Evolutionary conservation across 1,139 yeast species (phyloP).

Genomic region (Scheffersomyces titani): DNA sequence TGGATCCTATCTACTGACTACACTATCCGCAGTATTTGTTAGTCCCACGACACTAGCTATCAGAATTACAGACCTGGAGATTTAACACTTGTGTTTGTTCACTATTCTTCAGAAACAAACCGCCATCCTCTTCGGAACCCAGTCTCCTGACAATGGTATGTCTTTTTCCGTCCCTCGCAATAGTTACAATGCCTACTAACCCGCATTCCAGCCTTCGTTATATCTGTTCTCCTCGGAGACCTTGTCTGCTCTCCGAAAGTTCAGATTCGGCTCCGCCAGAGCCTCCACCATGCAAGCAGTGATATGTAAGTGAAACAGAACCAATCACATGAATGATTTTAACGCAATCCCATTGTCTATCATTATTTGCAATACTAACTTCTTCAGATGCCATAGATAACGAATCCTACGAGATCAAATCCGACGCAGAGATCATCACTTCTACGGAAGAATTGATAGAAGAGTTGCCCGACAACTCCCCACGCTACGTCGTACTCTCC

Average conservation of each 20-base stretch:
- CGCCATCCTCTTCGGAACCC: background rate
- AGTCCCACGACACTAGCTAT: background rate
- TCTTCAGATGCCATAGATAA: conserved; percentile 52
- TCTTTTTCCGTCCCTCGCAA: background rate
- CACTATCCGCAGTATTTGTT: background rate
- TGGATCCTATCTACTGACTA: no score
- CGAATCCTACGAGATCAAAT: conserved; percentile 53
- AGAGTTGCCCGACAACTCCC: conserved; percentile 79
- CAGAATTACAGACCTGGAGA: background rate
- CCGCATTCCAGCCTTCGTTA: conserved; percentile 39
- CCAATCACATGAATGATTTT: background rate
- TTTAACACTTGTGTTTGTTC: background rate
- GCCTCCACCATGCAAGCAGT: conserved; percentile 64
- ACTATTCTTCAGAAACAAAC: background rate
- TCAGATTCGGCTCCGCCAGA: conserved; percentile 71
- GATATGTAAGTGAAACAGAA: conserved; percentile 43
- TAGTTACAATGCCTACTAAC: conserved; percentile 8
- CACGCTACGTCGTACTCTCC: conserved; percentile 75
- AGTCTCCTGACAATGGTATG: background rate
- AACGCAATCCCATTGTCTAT: background rate
- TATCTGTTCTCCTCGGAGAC: conserved; percentile 72
- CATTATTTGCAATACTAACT: conserved; percentile 11
- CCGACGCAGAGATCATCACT: conserved; percentile 47
- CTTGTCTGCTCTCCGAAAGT: conserved; percentile 58
- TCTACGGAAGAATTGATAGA: conserved; percentile 64